Evolutionary conservation across 441 rosid genomes (phyloP).

Genomic region (Eruca vesicaria): DNA sequence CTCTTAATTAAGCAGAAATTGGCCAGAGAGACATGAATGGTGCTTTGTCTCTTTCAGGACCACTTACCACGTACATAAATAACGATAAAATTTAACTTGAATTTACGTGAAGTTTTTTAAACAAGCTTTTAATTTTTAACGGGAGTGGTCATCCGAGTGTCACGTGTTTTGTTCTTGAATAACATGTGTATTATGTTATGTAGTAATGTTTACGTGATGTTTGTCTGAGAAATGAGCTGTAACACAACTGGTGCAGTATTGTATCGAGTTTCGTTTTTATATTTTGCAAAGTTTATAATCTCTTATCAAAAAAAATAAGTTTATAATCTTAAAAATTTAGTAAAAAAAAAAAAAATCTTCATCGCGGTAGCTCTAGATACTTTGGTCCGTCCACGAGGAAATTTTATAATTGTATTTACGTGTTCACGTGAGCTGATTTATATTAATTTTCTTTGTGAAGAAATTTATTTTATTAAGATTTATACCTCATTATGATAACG

Average conservation of each 20-base stretch:
- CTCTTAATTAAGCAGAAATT: constrained; percentile 2
- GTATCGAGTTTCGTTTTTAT: not conserved
- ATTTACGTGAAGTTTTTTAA: constrained; percentile 8
- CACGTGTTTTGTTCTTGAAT: constrained; percentile 3
- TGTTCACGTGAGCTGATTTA: constrained; percentile 14
- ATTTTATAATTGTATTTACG: not conserved
- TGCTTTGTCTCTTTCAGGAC: constrained; percentile 28
- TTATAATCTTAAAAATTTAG: not conserved
- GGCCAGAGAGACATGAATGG: constrained; percentile 25
- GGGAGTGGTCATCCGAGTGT: constrained; percentile 4
- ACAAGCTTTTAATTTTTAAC: not conserved
- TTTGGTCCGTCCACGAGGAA: constrained; percentile 28
- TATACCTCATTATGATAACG: not conserved
- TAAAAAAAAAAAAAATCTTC: not conserved
- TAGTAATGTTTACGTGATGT: constrained; percentile 21
- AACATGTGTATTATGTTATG: no score
- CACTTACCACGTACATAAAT: constrained; percentile 20
- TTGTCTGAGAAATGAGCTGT: constrained; percentile 27
- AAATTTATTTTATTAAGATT: not conserved
- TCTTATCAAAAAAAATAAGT: not conserved
- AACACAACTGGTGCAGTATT: not conserved
- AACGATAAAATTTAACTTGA: constrained; percentile 24
- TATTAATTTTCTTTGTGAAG: no score
- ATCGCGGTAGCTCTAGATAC: constrained; percentile 17
- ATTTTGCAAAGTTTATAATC: not conserved